These are phyloP conservation scores for Endothia cerciana DNA, from an alignment of 2,329 filamentous ascomycete species.

Conservation along the genomic window DNA sequence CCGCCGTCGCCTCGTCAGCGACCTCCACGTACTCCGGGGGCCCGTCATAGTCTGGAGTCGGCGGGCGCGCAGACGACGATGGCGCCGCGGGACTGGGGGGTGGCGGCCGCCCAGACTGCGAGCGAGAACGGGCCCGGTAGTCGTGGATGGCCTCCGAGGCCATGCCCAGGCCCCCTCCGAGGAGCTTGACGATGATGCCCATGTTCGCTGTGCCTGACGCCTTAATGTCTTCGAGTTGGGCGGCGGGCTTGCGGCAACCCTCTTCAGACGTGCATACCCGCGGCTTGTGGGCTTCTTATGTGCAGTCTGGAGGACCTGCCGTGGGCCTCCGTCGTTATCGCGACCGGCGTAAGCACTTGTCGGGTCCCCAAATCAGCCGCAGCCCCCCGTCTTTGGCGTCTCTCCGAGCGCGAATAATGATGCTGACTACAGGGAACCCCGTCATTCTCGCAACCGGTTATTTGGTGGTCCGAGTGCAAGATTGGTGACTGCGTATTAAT, in stretches of 20 bases:
- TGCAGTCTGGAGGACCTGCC: too few species aligned
- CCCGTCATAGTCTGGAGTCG: neutral
- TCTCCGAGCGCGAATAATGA: neutral
- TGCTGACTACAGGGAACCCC: neutral
- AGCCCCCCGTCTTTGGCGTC: neutral
- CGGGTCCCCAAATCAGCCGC: neutral
- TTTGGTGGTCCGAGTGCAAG: neutral
- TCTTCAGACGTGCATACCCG: neutral
- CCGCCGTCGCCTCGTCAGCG: slow-evolving; percentile 21
- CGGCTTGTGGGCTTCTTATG: too few species aligned
- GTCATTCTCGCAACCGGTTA: neutral
- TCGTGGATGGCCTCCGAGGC: slow-evolving; percentile 33
- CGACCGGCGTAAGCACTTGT: slow-evolving; percentile 2
- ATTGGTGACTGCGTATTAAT: neutral
- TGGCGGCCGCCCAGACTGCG: slow-evolving; percentile 16
- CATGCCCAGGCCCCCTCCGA: slow-evolving; percentile 30
- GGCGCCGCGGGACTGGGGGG: neutral
- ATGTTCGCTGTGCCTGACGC: slow-evolving; percentile 1
- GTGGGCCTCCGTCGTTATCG: too few species aligned
- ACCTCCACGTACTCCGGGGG: slow-evolving; percentile 27
- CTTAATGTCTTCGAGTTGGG: neutral
- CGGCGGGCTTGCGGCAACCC: neutral
- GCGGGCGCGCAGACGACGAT: slow-evolving; percentile 6
- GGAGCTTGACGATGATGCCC: slow-evolving; percentile 21
- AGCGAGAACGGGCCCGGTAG: slow-evolving; percentile 28